Evolutionary conservation across 345 rosid genomes (phyloP).

Genomic region (Rhodamnia argentea): DNA sequence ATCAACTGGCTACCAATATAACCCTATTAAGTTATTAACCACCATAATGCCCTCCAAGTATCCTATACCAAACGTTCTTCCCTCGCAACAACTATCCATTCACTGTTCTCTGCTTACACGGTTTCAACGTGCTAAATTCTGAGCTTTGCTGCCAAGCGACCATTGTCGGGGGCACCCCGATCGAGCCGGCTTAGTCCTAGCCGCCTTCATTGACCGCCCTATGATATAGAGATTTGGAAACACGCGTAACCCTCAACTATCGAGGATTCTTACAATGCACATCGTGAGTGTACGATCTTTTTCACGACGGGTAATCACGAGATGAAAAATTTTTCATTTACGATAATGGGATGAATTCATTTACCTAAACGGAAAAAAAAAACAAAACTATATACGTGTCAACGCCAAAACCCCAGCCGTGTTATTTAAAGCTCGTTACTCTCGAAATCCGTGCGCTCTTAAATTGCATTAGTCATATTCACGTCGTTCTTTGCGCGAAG

Average conservation of each 20-base stretch:
- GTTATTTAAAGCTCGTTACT: background rate
- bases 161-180: background rate
- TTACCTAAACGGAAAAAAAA: background rate
- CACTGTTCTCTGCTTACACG: background rate
- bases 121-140: background rate
- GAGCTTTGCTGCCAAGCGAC: background rate
- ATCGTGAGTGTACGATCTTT: background rate
- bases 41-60: background rate
- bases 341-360: background rate
- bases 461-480: background rate
- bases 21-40: background rate
- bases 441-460: background rate
- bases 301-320: rapidly evolving
- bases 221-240: background rate
- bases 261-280: background rate
- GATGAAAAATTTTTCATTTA: background rate
- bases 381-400: background rate
- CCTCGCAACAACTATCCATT: background rate
- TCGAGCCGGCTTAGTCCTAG: background rate
- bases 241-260: background rate
- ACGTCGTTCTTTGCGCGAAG: background rate
- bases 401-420: background rate
- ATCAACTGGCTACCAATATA: background rate
- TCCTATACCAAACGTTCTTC: background rate
- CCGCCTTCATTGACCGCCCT: background rate